Base-by-base conservation (phyloP, 176 grass and related monocot genomes). In the Aegilops speltoides region DNA sequence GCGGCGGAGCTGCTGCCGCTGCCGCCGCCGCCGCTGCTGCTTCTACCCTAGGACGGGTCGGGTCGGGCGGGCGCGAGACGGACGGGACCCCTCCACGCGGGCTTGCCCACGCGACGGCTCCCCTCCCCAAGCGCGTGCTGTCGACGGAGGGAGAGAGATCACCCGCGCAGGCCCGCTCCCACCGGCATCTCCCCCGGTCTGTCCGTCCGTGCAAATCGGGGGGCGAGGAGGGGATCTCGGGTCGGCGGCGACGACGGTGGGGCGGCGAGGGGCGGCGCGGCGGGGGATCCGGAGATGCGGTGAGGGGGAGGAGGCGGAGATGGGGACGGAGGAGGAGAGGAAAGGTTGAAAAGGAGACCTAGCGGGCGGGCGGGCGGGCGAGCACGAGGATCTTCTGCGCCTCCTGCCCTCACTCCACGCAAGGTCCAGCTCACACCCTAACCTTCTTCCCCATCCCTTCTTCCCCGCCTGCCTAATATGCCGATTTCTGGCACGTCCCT, bases 1-100 rank as follows among this genome's bases (percentile, higher is more conserved):
- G 81, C 40, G 22, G 43, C 20, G 28, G 46, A 54, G 74, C 74
- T 56, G 74, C 46, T 31, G 45, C 43, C 28, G 73, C 40, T 48
- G 72, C 17, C 7, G 19, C 4, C 46, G 46, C 48, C 48, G 48
- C 48, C 48, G 48, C 15, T 2, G 54, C 54, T 57, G 6, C 17
- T 57, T 20, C 54, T 59, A 22, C 54, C 54, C 54, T 59, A 59
- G 54, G 54, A 7, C 14, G 50, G 50, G 15, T 0, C 5, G 16
- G 50, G 50, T 31, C 50, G 7, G 36, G 14, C 13, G 54, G 54
- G 54, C 54, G 54, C 17, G 54, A 0, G 50, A 54, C 50, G 50
- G 86, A 91, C 87, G 93, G 93, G 90, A 91, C 86, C 96, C 96
- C 93, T 94, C 89, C 79, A 89, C 75, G 76, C 82, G 82, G 72